Evolutionary conservation across 495 filamentous ascomycete genomes (phyloP).

Genomic region (Pyrenopolyporus hunteri): DNA sequence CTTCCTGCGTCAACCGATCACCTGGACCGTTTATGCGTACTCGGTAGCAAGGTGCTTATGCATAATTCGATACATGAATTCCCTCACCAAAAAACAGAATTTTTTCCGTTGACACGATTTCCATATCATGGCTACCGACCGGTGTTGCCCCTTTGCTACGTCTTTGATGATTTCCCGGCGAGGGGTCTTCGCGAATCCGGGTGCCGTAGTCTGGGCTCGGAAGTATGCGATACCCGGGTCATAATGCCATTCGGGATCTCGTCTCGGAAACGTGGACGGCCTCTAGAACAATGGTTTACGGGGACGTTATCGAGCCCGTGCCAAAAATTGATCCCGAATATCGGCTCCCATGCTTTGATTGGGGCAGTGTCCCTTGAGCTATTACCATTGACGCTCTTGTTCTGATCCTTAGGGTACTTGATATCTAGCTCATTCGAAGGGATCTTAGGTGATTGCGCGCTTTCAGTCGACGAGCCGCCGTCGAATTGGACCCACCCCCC

Average conservation of each 20-base stretch:
- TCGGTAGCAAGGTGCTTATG: conserved; percentile 37
- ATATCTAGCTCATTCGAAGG: neutral
- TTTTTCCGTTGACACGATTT: too few relatives aligned
- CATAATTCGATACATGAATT: conserved; percentile 14
- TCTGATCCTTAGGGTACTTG: neutral
- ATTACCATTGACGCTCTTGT: neutral
- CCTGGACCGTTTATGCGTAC: neutral
- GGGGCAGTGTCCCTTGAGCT: neutral
- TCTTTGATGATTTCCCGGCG: neutral
- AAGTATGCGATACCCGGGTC: neutral
- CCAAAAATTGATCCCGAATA: conserved; percentile 25
- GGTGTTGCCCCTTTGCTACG: too few relatives aligned
- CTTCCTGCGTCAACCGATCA: conserved; percentile 11
- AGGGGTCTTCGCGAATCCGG: neutral
- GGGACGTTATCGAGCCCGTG: neutral
- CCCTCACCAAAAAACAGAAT: too few relatives aligned
- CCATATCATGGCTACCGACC: too few relatives aligned
- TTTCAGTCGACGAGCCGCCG: neutral
- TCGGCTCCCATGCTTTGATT: conserved; percentile 19
- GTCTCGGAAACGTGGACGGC: neutral
- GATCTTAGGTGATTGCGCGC: neutral
- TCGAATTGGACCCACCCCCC: conserved; percentile 20
- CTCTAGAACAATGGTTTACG: neutral
- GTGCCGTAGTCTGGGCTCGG: neutral
- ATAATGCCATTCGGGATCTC: neutral